A percentile compares a stretch with the other conserved stretches of the same genome.
Evolutionary conservation across 805 yeast genomes (phyloP).

Genomic region (Ogataea methanolica): DNA sequence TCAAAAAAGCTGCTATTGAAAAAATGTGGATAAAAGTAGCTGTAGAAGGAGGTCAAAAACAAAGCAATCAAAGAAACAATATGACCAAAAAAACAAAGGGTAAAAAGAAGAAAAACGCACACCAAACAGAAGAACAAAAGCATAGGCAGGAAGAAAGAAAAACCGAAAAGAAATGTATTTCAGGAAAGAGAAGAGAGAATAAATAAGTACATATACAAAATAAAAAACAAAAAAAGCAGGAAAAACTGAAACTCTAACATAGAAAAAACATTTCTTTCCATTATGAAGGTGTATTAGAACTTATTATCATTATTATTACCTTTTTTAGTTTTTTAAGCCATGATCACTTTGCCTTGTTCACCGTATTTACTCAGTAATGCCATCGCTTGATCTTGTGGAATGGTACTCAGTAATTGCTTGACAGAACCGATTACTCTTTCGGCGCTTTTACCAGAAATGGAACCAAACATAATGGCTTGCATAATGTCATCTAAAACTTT

Average conservation of each 20-base stretch:
- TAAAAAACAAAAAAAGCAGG: background rate
- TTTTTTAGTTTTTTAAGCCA: constrained; percentile 2
- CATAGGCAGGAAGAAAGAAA: too few relatives aligned
- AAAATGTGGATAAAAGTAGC: too few relatives aligned
- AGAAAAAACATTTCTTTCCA: background rate
- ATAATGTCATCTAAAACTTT: constrained; percentile 64
- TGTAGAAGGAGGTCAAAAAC: too few relatives aligned
- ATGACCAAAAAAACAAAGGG: too few relatives aligned
- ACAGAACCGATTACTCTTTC: constrained; percentile 57
- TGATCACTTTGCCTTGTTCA: constrained; percentile 46
- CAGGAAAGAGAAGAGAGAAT: background rate
- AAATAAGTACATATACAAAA: too few relatives aligned
- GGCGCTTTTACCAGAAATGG: constrained; percentile 70
- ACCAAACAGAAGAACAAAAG: too few relatives aligned
- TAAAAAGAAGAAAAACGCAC: too few relatives aligned
- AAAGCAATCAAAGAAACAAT: too few relatives aligned
- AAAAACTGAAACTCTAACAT: background rate
- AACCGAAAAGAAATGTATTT: background rate
- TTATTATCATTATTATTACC: too few relatives aligned
- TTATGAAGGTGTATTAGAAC: too few relatives aligned
- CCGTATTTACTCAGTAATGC: constrained; percentile 58
- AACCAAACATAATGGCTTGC: constrained; percentile 65
- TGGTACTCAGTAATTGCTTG: constrained; percentile 54
- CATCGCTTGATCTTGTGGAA: constrained; percentile 71
- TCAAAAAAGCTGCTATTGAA: too few relatives aligned